Evolutionary conservation across 257 asterid species (phyloP).

Genomic region (Anisodus tanguticus): DNA sequence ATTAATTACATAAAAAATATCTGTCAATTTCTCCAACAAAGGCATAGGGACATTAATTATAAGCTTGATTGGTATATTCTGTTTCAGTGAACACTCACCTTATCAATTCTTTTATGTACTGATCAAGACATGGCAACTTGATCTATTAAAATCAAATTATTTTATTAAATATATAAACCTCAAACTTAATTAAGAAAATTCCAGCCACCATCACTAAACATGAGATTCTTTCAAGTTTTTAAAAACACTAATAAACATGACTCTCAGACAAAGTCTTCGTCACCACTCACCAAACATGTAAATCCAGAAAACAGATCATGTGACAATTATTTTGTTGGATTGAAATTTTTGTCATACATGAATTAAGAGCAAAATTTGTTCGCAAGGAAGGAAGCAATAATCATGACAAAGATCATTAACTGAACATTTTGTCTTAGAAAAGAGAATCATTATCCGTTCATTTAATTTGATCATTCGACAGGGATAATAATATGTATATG

Average conservation of each 20-base stretch:
- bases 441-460: background rate
- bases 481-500: background rate
- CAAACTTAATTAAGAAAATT: background rate
- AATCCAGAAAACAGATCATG: constrained; percentile 24
- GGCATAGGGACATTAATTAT: background rate
- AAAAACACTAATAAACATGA: background rate
- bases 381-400: background rate
- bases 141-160: background rate
- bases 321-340: constrained; percentile 10
- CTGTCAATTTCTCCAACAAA: too few relatives aligned
- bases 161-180: background rate
- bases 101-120: constrained; percentile 22
- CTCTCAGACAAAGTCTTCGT: background rate
- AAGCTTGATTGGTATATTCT: background rate
- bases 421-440: background rate
- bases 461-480: background rate
- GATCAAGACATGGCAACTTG: constrained; percentile 32
- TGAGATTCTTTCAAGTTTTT: background rate
- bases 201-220: background rate
- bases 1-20: too few relatives aligned
- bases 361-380: background rate
- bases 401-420: background rate
- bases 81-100: constrained; percentile 21
- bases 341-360: background rate
- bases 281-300: background rate